Evolutionary conservation across 2,329 filamentous ascomycete genomes (phyloP).

Genomic region (Aphanoascus verrucosus): DNA sequence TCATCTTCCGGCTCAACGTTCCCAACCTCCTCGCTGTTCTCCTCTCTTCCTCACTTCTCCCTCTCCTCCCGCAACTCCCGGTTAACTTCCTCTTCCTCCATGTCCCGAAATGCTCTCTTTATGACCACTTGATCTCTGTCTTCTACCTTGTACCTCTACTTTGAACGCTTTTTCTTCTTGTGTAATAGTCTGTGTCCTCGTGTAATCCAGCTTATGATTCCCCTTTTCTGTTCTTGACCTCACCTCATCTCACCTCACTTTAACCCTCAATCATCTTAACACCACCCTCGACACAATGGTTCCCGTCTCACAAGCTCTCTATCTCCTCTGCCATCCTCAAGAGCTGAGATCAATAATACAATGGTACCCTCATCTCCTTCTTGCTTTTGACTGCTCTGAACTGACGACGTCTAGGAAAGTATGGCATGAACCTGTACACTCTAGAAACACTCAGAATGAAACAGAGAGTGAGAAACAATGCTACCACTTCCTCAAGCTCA

Average conservation of each 20-base stretch:
- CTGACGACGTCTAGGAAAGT: constrained; percentile 57
- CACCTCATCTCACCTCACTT: background rate
- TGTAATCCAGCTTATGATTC: background rate
- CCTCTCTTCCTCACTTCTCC: constrained; percentile 6
- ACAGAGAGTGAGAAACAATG: constrained; percentile 63
- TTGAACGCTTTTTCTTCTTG: background rate
- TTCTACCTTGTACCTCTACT: background rate
- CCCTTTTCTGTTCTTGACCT: background rate
- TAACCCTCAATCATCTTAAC: background rate
- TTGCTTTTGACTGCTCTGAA: background rate
- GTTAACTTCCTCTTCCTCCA: background rate
- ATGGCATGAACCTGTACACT: constrained; percentile 91
- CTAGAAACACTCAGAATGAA: constrained; percentile 66
- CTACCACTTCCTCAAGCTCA: constrained; percentile 75
- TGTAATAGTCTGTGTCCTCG: background rate
- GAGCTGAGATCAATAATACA: constrained; percentile 76
- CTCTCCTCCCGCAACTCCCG: background rate
- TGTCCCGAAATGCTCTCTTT: background rate
- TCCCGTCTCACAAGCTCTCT: constrained; percentile 46
- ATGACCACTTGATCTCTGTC: background rate
- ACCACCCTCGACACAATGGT: constrained; percentile 27
- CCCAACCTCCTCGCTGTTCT: constrained; percentile 12
- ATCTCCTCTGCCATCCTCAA: constrained; percentile 63
- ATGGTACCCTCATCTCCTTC: constrained; percentile 50
- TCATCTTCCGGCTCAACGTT: constrained; percentile 13